Base-by-base conservation (phyloP, 495 filamentous ascomycete species). In the Lophium mytilinum region DNA sequence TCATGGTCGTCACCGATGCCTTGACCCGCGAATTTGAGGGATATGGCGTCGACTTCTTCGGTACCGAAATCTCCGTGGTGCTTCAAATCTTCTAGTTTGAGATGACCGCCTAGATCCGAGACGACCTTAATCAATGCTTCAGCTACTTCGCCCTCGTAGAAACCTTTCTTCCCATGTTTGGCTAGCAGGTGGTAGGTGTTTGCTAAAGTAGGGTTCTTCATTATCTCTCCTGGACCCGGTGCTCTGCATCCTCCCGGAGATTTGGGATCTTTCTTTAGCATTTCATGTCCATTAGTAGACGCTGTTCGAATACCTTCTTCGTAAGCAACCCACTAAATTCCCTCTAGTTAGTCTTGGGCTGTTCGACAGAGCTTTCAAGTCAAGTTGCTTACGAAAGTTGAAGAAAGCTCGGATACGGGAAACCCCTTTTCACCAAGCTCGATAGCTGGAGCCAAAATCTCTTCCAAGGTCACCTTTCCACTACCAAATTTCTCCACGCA, bases 401-500 rank as follows among this genome's bases (percentile, higher is more conserved):
- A 82, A 17, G 87, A 78, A 9, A 95, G 68, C 66, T 96, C 89
- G 9, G 84, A 86, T 14, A 98, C 89, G 1, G 94, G 87, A 58
- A 91, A 95, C 0, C 93, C 93, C 52, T 89, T 80, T 68, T 97
- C 91, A 0, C 82, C 93, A 10, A 97, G 76, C 65, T 88, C 81
- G 63, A 96, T 90, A 0, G 88, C 93, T 10, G 93, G 92, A 37
- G 73, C 75, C 21, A 98, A 73, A 45, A 97, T 85, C 66, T 96
- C 82, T 64, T 82, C 76, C 70, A 98, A 56, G 0, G 76, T 81
- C 30, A 97, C 56, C 71, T 86, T 95, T 2, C 89, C 88, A 68
- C 89, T 96, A 3, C 93, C 93, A 69, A 97, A 96, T 47, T 79
- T 84, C 72, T 91, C 83, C n/a, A 97, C 78, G 0, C 84, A 85